A percentile compares a stretch with the other conserved stretches of the same genome.
Conservation (phyloP, 176 grass and related monocot species). For the Triticum monococcum region DNA sequence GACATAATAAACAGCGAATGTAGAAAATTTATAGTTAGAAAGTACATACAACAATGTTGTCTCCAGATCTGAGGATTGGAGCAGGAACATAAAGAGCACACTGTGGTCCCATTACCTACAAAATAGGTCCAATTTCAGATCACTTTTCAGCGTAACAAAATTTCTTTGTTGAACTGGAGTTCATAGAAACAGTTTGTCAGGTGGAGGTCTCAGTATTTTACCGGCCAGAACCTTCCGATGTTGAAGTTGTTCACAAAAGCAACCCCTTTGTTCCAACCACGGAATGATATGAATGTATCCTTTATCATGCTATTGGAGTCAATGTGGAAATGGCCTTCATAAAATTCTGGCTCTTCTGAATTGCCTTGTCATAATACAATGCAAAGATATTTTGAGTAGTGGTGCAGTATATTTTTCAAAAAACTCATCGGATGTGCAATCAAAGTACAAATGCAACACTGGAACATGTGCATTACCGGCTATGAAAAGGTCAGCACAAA, state of each 20-base stretch:
- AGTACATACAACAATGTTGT: conserved; percentile 70
- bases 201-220: conserved; percentile 36
- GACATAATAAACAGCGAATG: background rate
- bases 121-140: conserved; percentile 23
- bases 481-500: background rate
- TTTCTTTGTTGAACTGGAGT: background rate
- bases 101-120: conserved; percentile 71
- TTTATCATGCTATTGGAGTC: conserved; percentile 41
- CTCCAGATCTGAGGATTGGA: conserved; percentile 68
- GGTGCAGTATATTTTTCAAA: background rate
- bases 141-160: background rate
- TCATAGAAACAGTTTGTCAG: background rate
- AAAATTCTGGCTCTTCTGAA: conserved; percentile 63
- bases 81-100: conserved; percentile 88
- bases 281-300: conserved; percentile 96
- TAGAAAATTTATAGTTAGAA: background rate
- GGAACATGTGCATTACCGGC: background rate
- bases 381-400: background rate
- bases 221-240: conserved; percentile 96
- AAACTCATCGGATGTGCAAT: background rate
- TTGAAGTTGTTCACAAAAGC: conserved; percentile 98
- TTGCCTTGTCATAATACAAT: conserved; percentile 32
- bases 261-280: conserved; percentile 92
- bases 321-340: conserved; percentile 70
- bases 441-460: background rate